Base-by-base conservation (phyloP, 2,329 filamentous ascomycete genomes). In the Xylaria hypoxylon region DNA sequence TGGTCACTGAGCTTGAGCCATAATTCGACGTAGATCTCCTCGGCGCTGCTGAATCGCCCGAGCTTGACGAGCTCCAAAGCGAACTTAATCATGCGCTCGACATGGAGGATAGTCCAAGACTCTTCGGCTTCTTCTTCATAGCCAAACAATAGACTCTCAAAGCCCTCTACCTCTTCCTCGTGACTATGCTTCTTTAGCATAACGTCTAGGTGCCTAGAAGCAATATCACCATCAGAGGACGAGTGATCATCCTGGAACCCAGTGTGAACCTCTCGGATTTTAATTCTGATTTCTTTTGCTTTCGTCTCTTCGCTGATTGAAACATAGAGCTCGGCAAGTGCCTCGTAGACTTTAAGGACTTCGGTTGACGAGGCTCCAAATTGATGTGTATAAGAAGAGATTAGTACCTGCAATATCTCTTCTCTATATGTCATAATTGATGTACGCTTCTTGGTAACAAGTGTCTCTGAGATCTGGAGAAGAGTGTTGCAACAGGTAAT, bases 1-100 rank as follows among this genome's bases (percentile, higher is more conserved):
- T 67, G 33, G 31, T 69, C 67, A 4, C 64, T 67, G 26, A 69
- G 64, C 48, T 69, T 69, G 19, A 69, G 67, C 67, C 59, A 64
- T 17, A 69, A n/a, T 40, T 69, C 67, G 5, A 69, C 67, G 26
- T 56, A 69, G 3, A 67, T 61, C 42, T 69, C 64, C 42, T 69
- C 67, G 19, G 67, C 67, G 11, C 44, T 59, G 47, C 22, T 62
- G 52, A 67, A 69, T 28, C 58, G 48, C 1, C 58, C 64, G 33
- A 40, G 57, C 38, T 69, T 69, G 31, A 62, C 8, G 22, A 69
- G 58, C 17, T 67, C 67, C 10, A 62, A 4, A 3, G 64, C 67
- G 17, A 69, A 59, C 17, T 57, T 56, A 13, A 69, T 64, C 57
- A 62, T 60, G 26, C 42, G 62, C 57, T 69, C 67, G 45, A 67